Percentiles rank a stretch among this genome's conserved stretches.
These are phyloP conservation scores for Metschnikowia vanudenii DNA, from an alignment of 805 yeast genomes.

Conservation along the genomic window DNA sequence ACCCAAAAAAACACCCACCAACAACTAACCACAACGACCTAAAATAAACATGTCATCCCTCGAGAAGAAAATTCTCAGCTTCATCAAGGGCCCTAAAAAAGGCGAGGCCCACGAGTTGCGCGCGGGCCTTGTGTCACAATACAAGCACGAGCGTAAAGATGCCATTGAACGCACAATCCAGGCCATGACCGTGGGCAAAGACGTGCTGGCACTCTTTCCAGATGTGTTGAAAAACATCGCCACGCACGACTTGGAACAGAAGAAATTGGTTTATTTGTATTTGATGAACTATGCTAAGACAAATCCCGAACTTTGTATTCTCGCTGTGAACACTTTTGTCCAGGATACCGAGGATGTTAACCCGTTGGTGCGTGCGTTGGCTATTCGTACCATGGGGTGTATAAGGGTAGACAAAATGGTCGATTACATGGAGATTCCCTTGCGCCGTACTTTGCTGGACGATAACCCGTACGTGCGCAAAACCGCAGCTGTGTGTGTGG, in stretches of 20 bases:
- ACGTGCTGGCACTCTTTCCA: conserved; percentile 91
- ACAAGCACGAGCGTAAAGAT: conserved; percentile 91
- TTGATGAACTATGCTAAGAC: conserved; percentile 96
- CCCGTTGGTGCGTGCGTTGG: conserved; percentile 92
- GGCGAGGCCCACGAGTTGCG: conserved; percentile 90
- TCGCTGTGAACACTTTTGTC: conserved; percentile 96
- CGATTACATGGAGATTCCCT: conserved; percentile 89
- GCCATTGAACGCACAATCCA: conserved; percentile 96
- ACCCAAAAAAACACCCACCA: neutral
- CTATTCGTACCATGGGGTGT: conserved; percentile 98
- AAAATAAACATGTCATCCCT: conserved; percentile 28
- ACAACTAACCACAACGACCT: neutral
- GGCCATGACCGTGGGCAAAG: conserved; percentile 98
- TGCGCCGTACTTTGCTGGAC: conserved; percentile 79
- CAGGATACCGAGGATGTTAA: conserved; percentile 94
- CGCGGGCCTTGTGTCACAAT: conserved; percentile 89
- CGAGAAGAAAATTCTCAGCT: conserved; percentile 43
- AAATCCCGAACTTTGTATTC: conserved; percentile 91
- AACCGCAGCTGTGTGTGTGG: conserved; percentile 97
- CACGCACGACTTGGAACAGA: conserved; percentile 93
- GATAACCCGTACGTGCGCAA: conserved; percentile 97
- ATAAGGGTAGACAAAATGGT: conserved; percentile 93
- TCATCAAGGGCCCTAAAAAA: conserved; percentile 45
- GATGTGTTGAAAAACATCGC: conserved; percentile 96
- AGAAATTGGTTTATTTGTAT: conserved; percentile 90